Evolutionary conservation across 305 asterid genomes (phyloP).

Genomic region (Rubia occidens): DNA sequence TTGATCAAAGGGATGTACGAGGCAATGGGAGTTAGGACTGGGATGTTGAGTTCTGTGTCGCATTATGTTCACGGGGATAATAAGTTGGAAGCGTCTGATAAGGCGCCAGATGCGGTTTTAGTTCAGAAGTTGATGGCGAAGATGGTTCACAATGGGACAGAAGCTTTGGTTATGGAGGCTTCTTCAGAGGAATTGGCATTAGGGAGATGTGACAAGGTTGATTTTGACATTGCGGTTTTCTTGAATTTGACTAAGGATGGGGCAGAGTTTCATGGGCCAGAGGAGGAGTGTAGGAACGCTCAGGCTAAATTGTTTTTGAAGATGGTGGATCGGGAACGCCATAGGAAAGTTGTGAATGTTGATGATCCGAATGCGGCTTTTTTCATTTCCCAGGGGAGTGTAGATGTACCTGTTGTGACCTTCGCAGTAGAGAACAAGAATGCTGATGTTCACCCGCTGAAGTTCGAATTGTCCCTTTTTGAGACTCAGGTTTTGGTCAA

Average conservation of each 20-base stretch:
- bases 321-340: conserved; percentile 79
- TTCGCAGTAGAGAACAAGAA: conserved; percentile 78
- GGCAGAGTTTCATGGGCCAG: conserved; percentile 59
- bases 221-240: conserved; percentile 85
- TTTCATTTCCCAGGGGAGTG: conserved; percentile 66
- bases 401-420: conserved; percentile 75
- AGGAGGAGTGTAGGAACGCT: conserved; percentile 57
- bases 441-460: conserved; percentile 75
- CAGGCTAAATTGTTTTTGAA: conserved; percentile 58
- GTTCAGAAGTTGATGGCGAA: conserved; percentile 84
- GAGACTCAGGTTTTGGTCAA: conserved; percentile 90
- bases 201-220: conserved; percentile 74
- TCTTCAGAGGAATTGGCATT: conserved; percentile 51
- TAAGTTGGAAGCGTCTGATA: conserved; percentile 45
- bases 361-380: conserved; percentile 70
- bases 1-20: conserved; percentile 77
- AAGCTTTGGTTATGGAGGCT: conserved; percentile 85
- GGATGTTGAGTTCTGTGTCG: conserved; percentile 78
- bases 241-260: conserved; percentile 66
- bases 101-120: conserved; percentile 53
- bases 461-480: conserved; percentile 70
- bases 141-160: conserved; percentile 84
- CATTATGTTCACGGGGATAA: conserved; percentile 73
- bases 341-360: conserved; percentile 71
- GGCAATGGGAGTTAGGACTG: conserved; percentile 93